Conservation (phyloP, 305 asterid species). For the Plantago lanceolata region DNA sequence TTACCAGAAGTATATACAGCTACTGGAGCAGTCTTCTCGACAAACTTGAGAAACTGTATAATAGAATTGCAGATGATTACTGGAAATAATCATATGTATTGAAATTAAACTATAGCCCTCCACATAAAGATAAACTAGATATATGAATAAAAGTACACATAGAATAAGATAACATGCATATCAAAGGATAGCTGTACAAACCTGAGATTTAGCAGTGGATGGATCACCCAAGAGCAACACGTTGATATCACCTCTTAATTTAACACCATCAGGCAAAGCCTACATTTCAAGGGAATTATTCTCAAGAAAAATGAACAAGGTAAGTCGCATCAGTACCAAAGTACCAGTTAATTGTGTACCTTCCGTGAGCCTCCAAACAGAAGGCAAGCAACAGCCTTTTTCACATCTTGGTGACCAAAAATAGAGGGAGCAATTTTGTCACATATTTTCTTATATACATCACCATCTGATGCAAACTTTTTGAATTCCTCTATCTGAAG, state of each 20-base stretch:
- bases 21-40: constrained; percentile 96
- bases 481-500: constrained; percentile 28
- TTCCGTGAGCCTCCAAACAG: constrained; percentile 96
- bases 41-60: constrained; percentile 29
- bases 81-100: neutral
- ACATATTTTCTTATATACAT: constrained; percentile 73
- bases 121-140: constrained; percentile 2
- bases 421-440: constrained; percentile 90
- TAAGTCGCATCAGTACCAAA: constrained; percentile 15
- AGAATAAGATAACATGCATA: neutral
- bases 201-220: constrained; percentile 99
- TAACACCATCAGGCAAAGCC: constrained; percentile 94
- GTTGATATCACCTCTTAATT: constrained; percentile 94
- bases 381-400: constrained; percentile 95
- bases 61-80: constrained; percentile 3
- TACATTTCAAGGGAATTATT: constrained; percentile 29
- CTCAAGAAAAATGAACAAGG: constrained; percentile 15
- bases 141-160: neutral
- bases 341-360: constrained; percentile 37
- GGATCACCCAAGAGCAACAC: constrained; percentile 97
- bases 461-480: constrained; percentile 74
- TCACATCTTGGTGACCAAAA: constrained; percentile 88
- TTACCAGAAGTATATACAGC: constrained; percentile 97
- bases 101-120: neutral
- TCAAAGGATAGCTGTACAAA: constrained; percentile 29